A percentile compares a stretch with the other conserved stretches of the same genome.
Conservation (phyloP, 306 rosid genomes). For the Senna siamea region DNA sequence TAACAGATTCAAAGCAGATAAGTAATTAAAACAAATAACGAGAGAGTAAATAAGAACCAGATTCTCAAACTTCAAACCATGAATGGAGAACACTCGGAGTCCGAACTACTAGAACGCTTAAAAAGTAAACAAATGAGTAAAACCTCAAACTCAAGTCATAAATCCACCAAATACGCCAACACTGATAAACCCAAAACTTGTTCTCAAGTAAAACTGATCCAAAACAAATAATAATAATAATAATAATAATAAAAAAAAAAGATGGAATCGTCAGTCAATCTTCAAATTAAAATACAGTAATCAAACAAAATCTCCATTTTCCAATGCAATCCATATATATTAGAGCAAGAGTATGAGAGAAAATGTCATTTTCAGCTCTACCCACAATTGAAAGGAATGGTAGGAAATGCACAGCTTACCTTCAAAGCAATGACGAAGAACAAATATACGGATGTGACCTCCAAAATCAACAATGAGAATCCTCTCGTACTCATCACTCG, state of each 20-base stretch:
- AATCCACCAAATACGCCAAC: not conserved
- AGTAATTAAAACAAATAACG: not conserved
- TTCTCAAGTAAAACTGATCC: slow-evolving; percentile 36
- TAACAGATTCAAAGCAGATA: not conserved
- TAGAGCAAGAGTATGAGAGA: slow-evolving; percentile 31
- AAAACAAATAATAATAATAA: too few relatives aligned
- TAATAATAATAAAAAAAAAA: too few relatives aligned
- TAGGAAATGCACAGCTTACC: slow-evolving; percentile 55
- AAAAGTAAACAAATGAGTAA: slow-evolving; percentile 37
- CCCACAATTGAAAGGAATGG: not conserved
- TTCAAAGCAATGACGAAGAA: slow-evolving; percentile 61
- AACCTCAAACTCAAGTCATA: slow-evolving; percentile 34
- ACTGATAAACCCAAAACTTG: not conserved
- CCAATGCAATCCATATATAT: not conserved
- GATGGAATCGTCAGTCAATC: slow-evolving; percentile 30
- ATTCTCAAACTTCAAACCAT: slow-evolving; percentile 29
- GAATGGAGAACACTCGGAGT: slow-evolving; percentile 13
- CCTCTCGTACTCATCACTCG: slow-evolving; percentile 13
- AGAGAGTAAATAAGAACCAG: not conserved
- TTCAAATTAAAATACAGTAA: slow-evolving; percentile 18
- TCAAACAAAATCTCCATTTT: slow-evolving; percentile 29
- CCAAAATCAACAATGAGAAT: slow-evolving; percentile 42
- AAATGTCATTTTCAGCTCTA: slow-evolving; percentile 42
- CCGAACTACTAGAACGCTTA: slow-evolving; percentile 6
- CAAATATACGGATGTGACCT: slow-evolving; percentile 53